A percentile compares a stretch with the other conserved stretches of the same genome.
These are phyloP conservation scores for Agaricus sinodeliciosus DNA, from an alignment of 768 basidiomycete genomes.

Conservation along the genomic window DNA sequence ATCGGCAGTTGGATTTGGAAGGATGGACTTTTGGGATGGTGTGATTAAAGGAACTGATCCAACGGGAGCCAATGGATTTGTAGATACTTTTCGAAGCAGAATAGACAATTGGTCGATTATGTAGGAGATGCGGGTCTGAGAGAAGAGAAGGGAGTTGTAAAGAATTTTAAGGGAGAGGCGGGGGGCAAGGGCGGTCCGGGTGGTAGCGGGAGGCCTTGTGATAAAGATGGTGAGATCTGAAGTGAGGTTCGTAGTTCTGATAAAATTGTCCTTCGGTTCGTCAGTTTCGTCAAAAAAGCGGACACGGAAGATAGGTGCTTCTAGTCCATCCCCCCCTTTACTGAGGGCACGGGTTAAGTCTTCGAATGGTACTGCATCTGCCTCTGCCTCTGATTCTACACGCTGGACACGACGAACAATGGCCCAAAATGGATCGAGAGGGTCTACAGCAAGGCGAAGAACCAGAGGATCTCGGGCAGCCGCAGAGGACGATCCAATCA, in stretches of 20 bases:
- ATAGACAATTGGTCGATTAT: constrained; percentile 84
- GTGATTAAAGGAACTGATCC: constrained; percentile 81
- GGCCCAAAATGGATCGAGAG: constrained; percentile 84
- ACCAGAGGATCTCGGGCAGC: constrained; percentile 73
- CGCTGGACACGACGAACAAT: constrained; percentile 82
- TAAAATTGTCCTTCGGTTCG: constrained; percentile 62
- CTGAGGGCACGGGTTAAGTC: constrained; percentile 61
- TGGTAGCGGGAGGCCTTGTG: constrained; percentile 60
- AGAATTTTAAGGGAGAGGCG: constrained; percentile 74
- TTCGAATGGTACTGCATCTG: constrained; percentile 79
- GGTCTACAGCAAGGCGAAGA: constrained; percentile 76
- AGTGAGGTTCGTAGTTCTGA: constrained; percentile 73
- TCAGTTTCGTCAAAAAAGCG: constrained; percentile 96
- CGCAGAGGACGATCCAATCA: constrained; percentile 85
- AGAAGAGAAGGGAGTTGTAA: constrained; percentile 95
- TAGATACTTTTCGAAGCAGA: constrained; percentile 64
- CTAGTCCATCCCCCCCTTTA: constrained; percentile 51
- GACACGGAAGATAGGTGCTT: constrained; percentile 80
- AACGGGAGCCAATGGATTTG: constrained; percentile 60
- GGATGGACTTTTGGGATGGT: constrained; percentile 51
- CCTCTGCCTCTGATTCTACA: constrained; percentile 76
- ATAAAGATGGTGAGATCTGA: constrained; percentile 94
- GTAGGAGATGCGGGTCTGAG: constrained; percentile 62
- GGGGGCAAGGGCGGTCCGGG: constrained; percentile 66
- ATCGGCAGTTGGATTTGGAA: constrained; percentile 83